A percentile compares a stretch with the other conserved stretches of the same genome.
Evolutionary conservation across 345 rosid genomes (phyloP).

Genomic region (Aurinia saxatilis): DNA sequence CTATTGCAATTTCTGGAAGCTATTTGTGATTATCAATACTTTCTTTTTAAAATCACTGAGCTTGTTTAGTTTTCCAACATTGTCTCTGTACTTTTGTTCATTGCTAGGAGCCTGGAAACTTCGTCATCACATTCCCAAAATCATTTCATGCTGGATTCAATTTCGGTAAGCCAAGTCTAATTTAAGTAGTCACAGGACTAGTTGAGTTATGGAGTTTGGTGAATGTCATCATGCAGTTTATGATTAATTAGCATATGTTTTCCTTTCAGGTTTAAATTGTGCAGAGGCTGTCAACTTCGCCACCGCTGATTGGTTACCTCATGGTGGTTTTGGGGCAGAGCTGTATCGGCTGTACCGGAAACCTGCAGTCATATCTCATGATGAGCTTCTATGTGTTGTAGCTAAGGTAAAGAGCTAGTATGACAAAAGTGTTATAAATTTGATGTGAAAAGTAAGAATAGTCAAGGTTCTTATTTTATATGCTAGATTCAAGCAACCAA

Average conservation of each 20-base stretch:
- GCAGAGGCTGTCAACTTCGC: constrained; percentile 99
- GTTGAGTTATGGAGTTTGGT: not conserved
- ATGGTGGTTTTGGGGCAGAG: constrained; percentile 80
- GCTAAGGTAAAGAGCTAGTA: constrained; percentile 48
- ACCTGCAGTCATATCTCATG: constrained; percentile 86
- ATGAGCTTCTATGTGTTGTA: constrained; percentile 94
- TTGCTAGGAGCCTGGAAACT: constrained; percentile 89
- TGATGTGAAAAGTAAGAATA: no score
- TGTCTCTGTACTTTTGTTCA: constrained; percentile 17
- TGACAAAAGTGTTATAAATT: not conserved
- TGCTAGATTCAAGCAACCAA: not conserved
- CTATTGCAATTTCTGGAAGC: not conserved
- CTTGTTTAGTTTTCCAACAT: constrained; percentile 8
- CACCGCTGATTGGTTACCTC: constrained; percentile 97
- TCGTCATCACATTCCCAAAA: constrained; percentile 93
- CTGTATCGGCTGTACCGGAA: constrained; percentile 76
- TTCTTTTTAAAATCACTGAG: not conserved
- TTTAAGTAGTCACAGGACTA: not conserved
- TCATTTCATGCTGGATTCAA: constrained; percentile 95
- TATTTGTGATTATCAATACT: not conserved
- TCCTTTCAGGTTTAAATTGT: constrained; percentile 77
- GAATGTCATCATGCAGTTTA: not conserved
- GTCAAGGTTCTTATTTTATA: not conserved
- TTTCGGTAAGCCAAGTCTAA: constrained; percentile 56
- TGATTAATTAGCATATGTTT: not conserved